These are phyloP conservation scores for Raphanus sativus DNA, from an alignment of 345 rosid genomes.

Conservation along the genomic window DNA sequence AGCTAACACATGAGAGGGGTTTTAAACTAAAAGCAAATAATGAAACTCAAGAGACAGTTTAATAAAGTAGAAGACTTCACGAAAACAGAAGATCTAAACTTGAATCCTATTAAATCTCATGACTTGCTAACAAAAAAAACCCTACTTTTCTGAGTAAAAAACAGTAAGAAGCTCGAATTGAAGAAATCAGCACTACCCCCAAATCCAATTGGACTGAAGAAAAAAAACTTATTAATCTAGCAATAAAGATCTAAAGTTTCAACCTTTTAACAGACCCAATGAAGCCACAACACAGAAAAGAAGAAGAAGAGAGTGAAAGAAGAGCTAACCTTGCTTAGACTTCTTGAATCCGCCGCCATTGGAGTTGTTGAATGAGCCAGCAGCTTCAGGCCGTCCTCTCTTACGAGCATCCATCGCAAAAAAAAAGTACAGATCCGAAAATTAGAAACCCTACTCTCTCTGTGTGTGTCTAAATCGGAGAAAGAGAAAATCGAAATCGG, in stretches of 20 bases:
- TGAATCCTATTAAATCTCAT: background rate
- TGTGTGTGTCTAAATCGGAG: constrained; percentile 17
- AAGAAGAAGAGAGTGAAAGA: constrained; percentile 2
- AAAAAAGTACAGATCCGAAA: constrained; percentile 29
- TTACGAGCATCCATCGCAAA: constrained; percentile 62
- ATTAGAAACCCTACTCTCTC: background rate
- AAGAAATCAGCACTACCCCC: background rate
- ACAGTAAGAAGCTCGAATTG: background rate
- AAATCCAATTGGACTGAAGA: background rate
- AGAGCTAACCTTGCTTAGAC: constrained; percentile 56
- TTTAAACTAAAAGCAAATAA: background rate
- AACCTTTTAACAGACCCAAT: background rate
- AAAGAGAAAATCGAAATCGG: constrained; percentile 25
- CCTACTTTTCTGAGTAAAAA: background rate
- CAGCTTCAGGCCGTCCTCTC: constrained; percentile 63
- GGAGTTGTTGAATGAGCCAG: constrained; percentile 46
- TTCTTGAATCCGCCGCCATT: constrained; percentile 75
- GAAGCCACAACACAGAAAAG: background rate
- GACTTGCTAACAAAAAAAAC: background rate
- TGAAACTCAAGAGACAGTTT: background rate
- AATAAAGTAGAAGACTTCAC: background rate
- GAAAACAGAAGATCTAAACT: background rate
- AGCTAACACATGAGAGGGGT: background rate
- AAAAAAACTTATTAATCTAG: background rate
- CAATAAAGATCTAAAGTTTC: constrained; percentile 20